Conservation (phyloP, 805 yeast genomes). For the Lipomyces starkeyi region DNA sequence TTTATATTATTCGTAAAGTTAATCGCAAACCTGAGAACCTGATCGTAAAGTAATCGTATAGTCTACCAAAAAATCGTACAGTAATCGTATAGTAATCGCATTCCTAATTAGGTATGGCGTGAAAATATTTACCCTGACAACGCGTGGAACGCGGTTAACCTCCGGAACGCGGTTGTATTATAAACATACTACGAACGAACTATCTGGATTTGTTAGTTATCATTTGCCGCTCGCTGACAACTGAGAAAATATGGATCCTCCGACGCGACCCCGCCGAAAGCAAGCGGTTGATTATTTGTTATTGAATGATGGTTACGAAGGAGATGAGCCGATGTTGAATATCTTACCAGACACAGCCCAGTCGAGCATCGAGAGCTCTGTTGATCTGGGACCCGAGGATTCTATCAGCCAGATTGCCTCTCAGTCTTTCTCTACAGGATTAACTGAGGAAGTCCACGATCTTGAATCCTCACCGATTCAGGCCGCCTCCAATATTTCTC, state of each 20-base stretch:
- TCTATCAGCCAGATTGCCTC: too few relatives aligned
- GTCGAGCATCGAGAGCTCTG: too few relatives aligned
- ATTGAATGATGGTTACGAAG: background rate
- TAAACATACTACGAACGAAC: background rate
- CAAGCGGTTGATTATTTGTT: conserved; percentile 5
- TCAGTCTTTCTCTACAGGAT: background rate
- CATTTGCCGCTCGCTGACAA: background rate
- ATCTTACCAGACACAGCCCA: background rate
- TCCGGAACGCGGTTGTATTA: too few relatives aligned
- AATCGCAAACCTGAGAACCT: conserved; percentile 1
- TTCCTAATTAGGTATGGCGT: conserved; percentile 1
- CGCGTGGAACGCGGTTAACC: too few relatives aligned
- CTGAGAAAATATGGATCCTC: conserved; percentile 6
- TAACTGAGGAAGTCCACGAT: too few relatives aligned
- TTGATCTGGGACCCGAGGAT: too few relatives aligned
- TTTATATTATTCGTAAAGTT: too few relatives aligned
- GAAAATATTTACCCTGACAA: background rate
- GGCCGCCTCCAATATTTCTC: too few relatives aligned
- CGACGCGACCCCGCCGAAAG: conserved; percentile 9
- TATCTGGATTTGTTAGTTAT: background rate
- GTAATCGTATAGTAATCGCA: conserved; percentile 3
- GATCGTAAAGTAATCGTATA: conserved; percentile 6
- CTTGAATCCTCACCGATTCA: too few relatives aligned
- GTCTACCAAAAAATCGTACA: background rate
- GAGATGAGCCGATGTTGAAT: background rate